Evolutionary conservation across 176 grass and related monocot species (phyloP).

Genomic region (Rhynchospora breviuscula): DNA sequence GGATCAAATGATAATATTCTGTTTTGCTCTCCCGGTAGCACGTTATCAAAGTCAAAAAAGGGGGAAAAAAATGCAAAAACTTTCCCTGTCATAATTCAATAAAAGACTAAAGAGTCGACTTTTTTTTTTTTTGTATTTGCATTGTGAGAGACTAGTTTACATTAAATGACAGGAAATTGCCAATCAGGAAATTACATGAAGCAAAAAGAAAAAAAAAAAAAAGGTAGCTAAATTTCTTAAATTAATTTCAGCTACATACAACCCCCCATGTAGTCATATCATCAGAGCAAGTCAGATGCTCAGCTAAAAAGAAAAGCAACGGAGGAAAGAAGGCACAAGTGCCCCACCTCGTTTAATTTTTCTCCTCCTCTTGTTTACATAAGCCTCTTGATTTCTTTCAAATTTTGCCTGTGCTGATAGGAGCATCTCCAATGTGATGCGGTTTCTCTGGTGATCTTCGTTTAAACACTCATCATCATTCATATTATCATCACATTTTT

Average conservation of each 20-base stretch:
- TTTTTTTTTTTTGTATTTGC: not conserved
- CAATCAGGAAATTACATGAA: not conserved
- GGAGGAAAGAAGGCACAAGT: not conserved
- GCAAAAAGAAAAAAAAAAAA: not conserved
- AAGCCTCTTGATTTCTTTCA: not conserved
- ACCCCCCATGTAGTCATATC: not conserved
- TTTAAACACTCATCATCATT: not conserved
- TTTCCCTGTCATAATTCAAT: not conserved
- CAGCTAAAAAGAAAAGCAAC: not conserved
- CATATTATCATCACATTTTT: not conserved
- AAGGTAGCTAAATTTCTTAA: not conserved
- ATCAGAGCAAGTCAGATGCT: not conserved
- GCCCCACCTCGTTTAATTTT: not conserved
- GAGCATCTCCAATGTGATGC: not conserved
- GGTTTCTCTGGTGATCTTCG: not conserved
- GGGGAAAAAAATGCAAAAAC: too few species aligned
- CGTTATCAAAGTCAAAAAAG: too few species aligned
- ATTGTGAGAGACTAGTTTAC: not conserved
- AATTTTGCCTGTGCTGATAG: constrained; percentile 8
- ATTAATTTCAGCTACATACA: not conserved
- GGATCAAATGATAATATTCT: too few species aligned
- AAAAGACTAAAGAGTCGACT: not conserved
- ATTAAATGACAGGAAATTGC: not conserved
- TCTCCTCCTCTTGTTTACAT: not conserved
- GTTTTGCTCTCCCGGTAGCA: too few species aligned